phyloP scores from a whole-genome alignment of 1,284 basidiomycete species.

The Puccinia novopanici region DNA sequence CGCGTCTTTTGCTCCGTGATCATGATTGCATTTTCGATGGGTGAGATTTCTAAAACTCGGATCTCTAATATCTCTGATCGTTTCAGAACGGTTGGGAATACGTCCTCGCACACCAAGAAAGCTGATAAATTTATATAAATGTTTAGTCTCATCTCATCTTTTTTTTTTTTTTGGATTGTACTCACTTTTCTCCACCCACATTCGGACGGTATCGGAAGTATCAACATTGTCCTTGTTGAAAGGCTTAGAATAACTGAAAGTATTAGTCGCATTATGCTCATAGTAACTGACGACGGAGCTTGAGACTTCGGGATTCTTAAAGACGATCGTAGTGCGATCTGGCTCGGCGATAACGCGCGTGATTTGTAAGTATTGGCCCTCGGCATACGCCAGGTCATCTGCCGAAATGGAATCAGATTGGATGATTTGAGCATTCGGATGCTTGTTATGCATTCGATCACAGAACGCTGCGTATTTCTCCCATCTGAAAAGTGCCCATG shows the following conservation, averaged over 20 bases:
- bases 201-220: constrained; percentile 42
- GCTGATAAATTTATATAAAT: constrained; percentile 18
- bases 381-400: constrained; percentile 76
- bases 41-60: constrained; percentile 76
- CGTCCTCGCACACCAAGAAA: constrained; percentile 67
- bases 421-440: constrained; percentile 79
- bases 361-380: constrained; percentile 73
- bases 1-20: constrained; percentile 77
- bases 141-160: constrained; percentile 7
- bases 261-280: constrained; percentile 68
- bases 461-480: constrained; percentile 66
- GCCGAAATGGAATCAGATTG: constrained; percentile 75
- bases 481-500: constrained; percentile 2
- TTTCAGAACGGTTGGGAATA: constrained; percentile 86
- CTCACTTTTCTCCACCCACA: constrained; percentile 63
- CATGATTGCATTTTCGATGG: constrained; percentile 77
- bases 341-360: constrained; percentile 82
- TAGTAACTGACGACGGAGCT: constrained; percentile 79
- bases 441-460: constrained; percentile 88
- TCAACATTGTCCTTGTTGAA: constrained; percentile 64
- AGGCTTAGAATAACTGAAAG: constrained; percentile 70
- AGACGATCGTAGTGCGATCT: constrained; percentile 74
- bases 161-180: constrained; percentile 61
- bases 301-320: constrained; percentile 81
- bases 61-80: constrained; percentile 83